phyloP scores from a whole-genome alignment of 306 rosid species.

The Mimosa bimucronata region DNA sequence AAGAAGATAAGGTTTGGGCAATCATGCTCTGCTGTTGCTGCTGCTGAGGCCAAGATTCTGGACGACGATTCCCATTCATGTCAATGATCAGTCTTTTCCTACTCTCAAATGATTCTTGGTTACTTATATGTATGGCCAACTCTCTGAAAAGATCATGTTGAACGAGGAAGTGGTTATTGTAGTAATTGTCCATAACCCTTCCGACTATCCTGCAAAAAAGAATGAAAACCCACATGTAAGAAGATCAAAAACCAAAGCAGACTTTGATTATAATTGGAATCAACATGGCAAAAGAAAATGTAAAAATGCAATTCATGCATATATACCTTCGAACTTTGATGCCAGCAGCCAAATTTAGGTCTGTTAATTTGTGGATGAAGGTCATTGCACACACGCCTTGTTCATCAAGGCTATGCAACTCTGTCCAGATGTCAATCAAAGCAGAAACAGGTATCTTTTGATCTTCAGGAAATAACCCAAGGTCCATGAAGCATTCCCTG shows the following conservation, averaged over 20 bases:
- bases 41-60: neutral
- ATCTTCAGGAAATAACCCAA: slow-evolving; percentile 11
- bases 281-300: too few species aligned
- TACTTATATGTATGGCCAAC: neutral
- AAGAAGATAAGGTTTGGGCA: neutral
- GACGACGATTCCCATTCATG: neutral
- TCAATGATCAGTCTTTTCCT: slow-evolving; percentile 14
- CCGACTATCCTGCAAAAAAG: neutral
- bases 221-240: neutral
- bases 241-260: neutral
- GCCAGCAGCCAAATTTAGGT: neutral
- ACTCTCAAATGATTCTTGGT: neutral
- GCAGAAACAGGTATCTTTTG: neutral
- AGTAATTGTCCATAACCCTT: neutral
- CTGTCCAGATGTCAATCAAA: slow-evolving; percentile 1
- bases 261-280: neutral
- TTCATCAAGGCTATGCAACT: neutral
- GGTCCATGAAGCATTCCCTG: slow-evolving; percentile 4
- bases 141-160: slow-evolving; percentile 6
- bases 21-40: neutral
- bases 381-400: neutral
- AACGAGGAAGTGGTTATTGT: slow-evolving; percentile 9
- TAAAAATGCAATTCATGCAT: too few species aligned
- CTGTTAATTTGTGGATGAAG: neutral
- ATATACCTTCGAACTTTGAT: neutral